Evolutionary conservation across 495 filamentous ascomycete genomes (phyloP).

Genomic region (Neurospora pannonica): DNA sequence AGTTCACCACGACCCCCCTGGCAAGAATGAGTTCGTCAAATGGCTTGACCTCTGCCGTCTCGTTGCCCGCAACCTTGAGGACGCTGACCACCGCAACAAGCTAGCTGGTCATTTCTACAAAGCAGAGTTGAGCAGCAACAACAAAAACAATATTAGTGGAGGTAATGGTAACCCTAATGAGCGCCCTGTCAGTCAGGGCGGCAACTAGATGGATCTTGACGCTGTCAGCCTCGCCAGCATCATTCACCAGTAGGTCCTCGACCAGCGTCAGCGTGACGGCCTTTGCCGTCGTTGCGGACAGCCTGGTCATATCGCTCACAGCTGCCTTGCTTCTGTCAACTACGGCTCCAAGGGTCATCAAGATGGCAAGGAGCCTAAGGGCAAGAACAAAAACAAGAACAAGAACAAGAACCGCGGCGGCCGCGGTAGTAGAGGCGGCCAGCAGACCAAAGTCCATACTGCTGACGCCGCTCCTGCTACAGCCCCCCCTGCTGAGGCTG

Average conservation of each 20-base stretch:
- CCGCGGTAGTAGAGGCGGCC: too few species aligned
- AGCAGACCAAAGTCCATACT: too few species aligned
- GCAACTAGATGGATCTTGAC: background rate
- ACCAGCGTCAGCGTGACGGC: background rate
- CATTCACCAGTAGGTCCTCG: background rate
- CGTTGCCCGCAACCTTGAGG: fast-evolving
- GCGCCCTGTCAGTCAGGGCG: background rate
- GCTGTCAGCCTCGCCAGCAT: background rate
- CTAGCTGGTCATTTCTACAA: background rate
- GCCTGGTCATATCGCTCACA: too few species aligned
- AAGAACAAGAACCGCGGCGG: too few species aligned
- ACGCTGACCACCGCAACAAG: background rate
- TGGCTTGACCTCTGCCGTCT: background rate
- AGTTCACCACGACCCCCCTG: background rate
- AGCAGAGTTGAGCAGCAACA: background rate
- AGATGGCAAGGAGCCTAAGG: too few species aligned
- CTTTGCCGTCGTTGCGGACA: background rate
- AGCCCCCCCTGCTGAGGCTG: too few species aligned
- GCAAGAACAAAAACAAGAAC: too few species aligned
- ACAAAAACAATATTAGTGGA: too few species aligned
- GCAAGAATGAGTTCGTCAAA: background rate
- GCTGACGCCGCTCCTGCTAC: too few species aligned
- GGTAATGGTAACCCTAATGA: background rate
- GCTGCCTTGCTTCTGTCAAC: too few species aligned
- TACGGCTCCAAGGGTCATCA: too few species aligned